phyloP scores from a whole-genome alignment of 192 early-diverging fungal genomes.

The Coemansia asiatica region DNA sequence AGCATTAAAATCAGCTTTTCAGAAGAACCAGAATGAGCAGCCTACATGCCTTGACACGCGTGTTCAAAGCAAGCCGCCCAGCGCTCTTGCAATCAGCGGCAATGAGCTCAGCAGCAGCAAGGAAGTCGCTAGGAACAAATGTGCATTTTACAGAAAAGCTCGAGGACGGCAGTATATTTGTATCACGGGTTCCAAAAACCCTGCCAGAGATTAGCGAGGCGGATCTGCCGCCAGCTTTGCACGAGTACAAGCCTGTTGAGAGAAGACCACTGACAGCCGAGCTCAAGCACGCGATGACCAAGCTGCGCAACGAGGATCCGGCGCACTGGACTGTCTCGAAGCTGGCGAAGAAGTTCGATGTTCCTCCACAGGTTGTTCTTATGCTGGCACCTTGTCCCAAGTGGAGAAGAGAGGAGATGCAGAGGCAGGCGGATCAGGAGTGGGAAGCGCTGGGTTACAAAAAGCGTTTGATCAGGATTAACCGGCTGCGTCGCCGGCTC shows the following conservation, averaged over 20 bases:
- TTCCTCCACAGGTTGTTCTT: slow-evolving; percentile 34
- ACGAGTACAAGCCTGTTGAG: slow-evolving; percentile 14
- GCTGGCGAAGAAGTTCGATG: slow-evolving; percentile 52
- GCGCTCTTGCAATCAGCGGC: slow-evolving; percentile 18
- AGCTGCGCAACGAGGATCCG: slow-evolving; percentile 53
- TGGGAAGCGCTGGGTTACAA: slow-evolving; percentile 54
- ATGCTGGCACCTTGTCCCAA: slow-evolving; percentile 36
- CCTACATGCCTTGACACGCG: slow-evolving; percentile 5
- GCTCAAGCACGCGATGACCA: slow-evolving; percentile 25
- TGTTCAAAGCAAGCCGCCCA: slow-evolving; percentile 7
- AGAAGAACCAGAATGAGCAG: not conserved
- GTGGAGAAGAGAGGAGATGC: slow-evolving; percentile 47
- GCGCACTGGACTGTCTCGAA: slow-evolving; percentile 51
- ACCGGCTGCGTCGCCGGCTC: slow-evolving; percentile 53
- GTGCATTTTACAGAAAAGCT: slow-evolving; percentile 50
- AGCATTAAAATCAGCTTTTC: too few species aligned
- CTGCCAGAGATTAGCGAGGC: slow-evolving; percentile 37
- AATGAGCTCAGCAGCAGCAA: slow-evolving; percentile 46
- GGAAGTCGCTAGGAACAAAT: slow-evolving; percentile 46
- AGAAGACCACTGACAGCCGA: slow-evolving; percentile 32
- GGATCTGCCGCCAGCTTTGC: slow-evolving; percentile 51
- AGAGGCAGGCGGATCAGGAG: slow-evolving; percentile 37
- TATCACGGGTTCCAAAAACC: slow-evolving; percentile 46
- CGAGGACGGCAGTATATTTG: slow-evolving; percentile 56
- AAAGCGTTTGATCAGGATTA: slow-evolving; percentile 51